A percentile compares a stretch with the other conserved stretches of the same genome.
Conservation (phyloP, 805 yeast genomes). For the Jamesozyma gamospora region DNA sequence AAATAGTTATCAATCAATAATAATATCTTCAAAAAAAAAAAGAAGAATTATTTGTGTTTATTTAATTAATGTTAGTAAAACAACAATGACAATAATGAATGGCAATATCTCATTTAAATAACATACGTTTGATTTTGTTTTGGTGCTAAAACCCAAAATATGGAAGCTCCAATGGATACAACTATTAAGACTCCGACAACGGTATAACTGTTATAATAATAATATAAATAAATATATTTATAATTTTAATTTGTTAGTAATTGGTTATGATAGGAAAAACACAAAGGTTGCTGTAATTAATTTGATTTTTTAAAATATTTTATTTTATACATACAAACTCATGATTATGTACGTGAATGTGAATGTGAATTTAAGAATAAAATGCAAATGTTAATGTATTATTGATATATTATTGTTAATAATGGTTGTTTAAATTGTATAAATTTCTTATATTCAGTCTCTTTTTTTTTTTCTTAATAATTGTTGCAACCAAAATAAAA, state of each 20-base stretch:
- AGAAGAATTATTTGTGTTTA: too few relatives aligned
- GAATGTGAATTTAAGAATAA: not conserved
- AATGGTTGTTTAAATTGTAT: too few relatives aligned
- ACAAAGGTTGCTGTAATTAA: not conserved
- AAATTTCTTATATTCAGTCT: too few relatives aligned
- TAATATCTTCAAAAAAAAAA: too few relatives aligned
- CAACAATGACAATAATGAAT: not conserved
- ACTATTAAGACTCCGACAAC: constrained; percentile 55
- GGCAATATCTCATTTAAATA: not conserved
- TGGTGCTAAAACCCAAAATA: constrained; percentile 81
- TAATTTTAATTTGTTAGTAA: too few relatives aligned
- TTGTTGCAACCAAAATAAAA: not conserved
- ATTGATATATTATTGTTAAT: too few relatives aligned
- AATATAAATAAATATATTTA: too few relatives aligned
- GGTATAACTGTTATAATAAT: constrained; percentile 47
- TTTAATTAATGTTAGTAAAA: constrained; percentile 4
- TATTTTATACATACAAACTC: constrained; percentile 6
- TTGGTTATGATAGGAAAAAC: too few relatives aligned
- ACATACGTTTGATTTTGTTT: constrained; percentile 63
- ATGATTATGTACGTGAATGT: not conserved
- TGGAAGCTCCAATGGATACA: constrained; percentile 48
- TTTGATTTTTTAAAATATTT: not conserved
- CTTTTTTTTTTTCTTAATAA: not conserved
- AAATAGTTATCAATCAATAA: not conserved
- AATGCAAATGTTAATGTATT: too few relatives aligned